Evolutionary conservation across 2,329 filamentous ascomycete genomes (phyloP).

Genomic region (Fusarium marasasianum): DNA sequence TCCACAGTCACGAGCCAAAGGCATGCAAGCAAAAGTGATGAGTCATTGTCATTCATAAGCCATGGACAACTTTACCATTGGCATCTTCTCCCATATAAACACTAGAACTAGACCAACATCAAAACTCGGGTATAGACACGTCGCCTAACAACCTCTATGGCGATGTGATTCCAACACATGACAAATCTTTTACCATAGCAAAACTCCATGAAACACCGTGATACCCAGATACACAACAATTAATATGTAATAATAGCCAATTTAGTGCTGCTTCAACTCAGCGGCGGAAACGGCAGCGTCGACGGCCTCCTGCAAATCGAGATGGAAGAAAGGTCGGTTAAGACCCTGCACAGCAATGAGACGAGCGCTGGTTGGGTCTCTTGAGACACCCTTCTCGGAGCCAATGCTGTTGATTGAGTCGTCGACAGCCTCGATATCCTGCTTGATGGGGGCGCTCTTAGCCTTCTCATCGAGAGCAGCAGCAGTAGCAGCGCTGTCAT

Average conservation of each 20-base stretch:
- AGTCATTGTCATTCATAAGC: neutral
- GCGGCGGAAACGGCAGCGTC: slow-evolving; percentile 55
- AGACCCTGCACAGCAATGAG: slow-evolving; percentile 55
- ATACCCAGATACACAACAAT: slow-evolving; percentile 1
- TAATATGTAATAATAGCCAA: neutral
- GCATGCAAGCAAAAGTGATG: neutral
- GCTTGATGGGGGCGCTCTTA: slow-evolving; percentile 23
- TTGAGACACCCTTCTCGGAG: slow-evolving; percentile 44
- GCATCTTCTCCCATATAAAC: neutral
- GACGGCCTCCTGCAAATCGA: slow-evolving; percentile 60
- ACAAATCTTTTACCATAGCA: neutral
- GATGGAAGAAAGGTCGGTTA: slow-evolving; percentile 63
- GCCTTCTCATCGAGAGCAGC: slow-evolving; percentile 71
- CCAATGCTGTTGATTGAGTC: slow-evolving; percentile 33
- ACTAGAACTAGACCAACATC: neutral
- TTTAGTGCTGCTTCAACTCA: slow-evolving; percentile 41
- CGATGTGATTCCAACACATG: neutral
- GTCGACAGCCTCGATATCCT: slow-evolving; percentile 45
- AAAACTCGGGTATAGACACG: slow-evolving; percentile 4
- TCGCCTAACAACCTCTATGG: neutral
- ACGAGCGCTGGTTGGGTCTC: slow-evolving; percentile 42
- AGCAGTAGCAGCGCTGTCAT: slow-evolving; percentile 64
- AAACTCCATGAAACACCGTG: slow-evolving; percentile 8
- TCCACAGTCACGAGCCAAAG: neutral
- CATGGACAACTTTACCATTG: neutral